phyloP scores from a whole-genome alignment of 2,329 filamentous ascomycete genomes.

The Domatiomyces catenatus region DNA sequence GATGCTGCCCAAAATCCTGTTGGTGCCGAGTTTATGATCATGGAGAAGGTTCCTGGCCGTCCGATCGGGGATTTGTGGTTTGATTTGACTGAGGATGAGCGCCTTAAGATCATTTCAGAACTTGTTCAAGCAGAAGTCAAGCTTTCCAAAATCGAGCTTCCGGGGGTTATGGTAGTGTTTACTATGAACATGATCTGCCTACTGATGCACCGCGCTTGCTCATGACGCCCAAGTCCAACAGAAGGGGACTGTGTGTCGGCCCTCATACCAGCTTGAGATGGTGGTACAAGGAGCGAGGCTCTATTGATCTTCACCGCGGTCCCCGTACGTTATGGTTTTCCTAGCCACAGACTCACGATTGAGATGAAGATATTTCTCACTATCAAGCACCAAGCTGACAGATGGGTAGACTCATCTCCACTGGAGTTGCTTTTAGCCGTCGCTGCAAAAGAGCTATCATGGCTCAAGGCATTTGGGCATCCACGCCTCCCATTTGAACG shows the following conservation, averaged over 20 bases:
- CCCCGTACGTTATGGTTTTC: neutral
- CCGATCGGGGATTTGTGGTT: conserved; percentile 24
- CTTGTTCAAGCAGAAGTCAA: conserved; percentile 1
- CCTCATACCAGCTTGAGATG: neutral
- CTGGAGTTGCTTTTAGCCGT: neutral
- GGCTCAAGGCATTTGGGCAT: conserved; percentile 1
- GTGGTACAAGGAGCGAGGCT: conserved; percentile 2
- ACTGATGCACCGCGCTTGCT: neutral
- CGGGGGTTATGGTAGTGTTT: conserved; percentile 1
- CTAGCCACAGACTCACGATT: no score
- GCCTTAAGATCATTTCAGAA: conserved; percentile 1
- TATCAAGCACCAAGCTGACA: no score
- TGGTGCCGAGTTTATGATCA: conserved; percentile 26
- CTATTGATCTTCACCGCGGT: neutral
- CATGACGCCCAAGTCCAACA: neutral
- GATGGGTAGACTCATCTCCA: neutral
- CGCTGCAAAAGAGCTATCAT: conserved; percentile 1
- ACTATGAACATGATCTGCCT: neutral
- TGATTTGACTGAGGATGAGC: neutral
- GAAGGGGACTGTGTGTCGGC: neutral
- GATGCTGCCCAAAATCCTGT: conserved; percentile 22
- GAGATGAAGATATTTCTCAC: no score
- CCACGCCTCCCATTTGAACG: conserved; percentile 1
- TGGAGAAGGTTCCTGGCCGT: conserved; percentile 23
- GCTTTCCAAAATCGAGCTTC: conserved; percentile 1